These are phyloP conservation scores for Lanmaoa pseudosensibilis DNA, from an alignment of 768 basidiomycete genomes.

Conservation along the genomic window DNA sequence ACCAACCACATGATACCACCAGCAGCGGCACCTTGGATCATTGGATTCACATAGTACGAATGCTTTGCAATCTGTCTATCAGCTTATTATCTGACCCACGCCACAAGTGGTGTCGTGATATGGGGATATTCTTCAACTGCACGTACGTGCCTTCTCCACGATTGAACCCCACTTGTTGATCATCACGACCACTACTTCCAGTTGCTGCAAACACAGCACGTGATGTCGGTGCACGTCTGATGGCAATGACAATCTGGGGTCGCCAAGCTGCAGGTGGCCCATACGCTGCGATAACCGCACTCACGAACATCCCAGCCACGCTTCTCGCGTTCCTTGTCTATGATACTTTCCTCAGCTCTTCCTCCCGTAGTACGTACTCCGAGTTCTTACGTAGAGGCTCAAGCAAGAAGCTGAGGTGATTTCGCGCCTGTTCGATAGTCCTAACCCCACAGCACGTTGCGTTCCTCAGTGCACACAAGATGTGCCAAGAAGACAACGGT, in stretches of 20 bases:
- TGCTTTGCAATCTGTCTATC: background rate
- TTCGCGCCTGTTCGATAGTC: conserved; percentile 8
- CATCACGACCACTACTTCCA: conserved; percentile 17
- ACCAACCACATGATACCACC: conserved; percentile 61
- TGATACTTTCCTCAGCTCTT: conserved; percentile 58
- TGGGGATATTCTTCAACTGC: conserved; percentile 60
- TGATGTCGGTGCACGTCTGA: conserved; percentile 62
- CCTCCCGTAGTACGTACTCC: conserved; percentile 50
- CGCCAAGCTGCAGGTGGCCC: conserved; percentile 46
- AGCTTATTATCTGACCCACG: background rate
- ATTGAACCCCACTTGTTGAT: background rate
- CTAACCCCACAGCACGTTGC: conserved; percentile 24
- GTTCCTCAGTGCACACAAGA: conserved; percentile 23
- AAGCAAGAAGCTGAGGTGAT: conserved; percentile 10
- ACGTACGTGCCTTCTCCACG: conserved; percentile 31
- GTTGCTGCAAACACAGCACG: conserved; percentile 68
- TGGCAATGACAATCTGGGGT: conserved; percentile 63
- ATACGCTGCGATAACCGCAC: conserved; percentile 62
- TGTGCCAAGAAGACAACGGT: conserved; percentile 26
- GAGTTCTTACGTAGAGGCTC: background rate
- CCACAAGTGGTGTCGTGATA: conserved; percentile 48
- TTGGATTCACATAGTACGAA: conserved; percentile 62
- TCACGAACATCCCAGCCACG: conserved; percentile 67
- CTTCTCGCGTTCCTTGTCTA: conserved; percentile 54
- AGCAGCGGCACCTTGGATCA: conserved; percentile 47